Evolutionary conservation across 495 filamentous ascomycete species (phyloP).

Genomic region (Neurospora sp.): DNA sequence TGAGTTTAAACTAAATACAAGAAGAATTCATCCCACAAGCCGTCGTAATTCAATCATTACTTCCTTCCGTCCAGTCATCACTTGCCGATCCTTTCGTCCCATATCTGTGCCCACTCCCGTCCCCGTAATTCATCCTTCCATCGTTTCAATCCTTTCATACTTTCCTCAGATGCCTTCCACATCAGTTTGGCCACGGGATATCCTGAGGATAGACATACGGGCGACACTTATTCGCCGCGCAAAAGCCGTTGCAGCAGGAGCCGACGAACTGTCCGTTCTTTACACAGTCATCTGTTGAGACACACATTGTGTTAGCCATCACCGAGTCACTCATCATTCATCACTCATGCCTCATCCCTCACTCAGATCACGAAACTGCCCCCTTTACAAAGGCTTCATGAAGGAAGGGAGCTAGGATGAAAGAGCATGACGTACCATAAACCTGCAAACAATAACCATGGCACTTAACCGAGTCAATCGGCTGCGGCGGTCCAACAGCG

Average conservation of each 20-base stretch:
- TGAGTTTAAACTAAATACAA: neutral
- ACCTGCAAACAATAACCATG: conserved; percentile 15
- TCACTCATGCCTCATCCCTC: too few relatives aligned
- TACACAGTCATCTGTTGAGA: conserved; percentile 10
- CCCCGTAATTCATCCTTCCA: neutral
- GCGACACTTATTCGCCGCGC: conserved; percentile 22
- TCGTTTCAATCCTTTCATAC: neutral
- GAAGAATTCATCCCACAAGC: neutral
- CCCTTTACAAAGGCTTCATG: too few relatives aligned
- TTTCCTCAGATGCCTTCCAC: neutral
- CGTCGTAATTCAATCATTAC: neutral
- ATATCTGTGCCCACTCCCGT: neutral
- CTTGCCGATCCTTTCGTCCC: neutral
- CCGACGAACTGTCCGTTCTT: conserved; percentile 17
- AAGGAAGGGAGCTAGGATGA: neutral
- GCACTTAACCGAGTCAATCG: conserved; percentile 19
- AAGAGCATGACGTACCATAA: conserved; percentile 1
- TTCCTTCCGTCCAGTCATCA: neutral
- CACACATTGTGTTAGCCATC: neutral
- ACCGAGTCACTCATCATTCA: neutral
- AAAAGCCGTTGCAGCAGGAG: conserved; percentile 21
- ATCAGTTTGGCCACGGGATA: neutral
- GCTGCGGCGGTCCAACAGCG: conserved; percentile 21
- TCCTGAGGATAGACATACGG: conserved; percentile 13
- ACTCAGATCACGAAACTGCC: neutral